Percentiles rank a stretch among this genome's conserved stretches.
These are phyloP conservation scores for Guadua angustifolia DNA, from an alignment of 176 grass and related monocot genomes.

Conservation along the genomic window DNA sequence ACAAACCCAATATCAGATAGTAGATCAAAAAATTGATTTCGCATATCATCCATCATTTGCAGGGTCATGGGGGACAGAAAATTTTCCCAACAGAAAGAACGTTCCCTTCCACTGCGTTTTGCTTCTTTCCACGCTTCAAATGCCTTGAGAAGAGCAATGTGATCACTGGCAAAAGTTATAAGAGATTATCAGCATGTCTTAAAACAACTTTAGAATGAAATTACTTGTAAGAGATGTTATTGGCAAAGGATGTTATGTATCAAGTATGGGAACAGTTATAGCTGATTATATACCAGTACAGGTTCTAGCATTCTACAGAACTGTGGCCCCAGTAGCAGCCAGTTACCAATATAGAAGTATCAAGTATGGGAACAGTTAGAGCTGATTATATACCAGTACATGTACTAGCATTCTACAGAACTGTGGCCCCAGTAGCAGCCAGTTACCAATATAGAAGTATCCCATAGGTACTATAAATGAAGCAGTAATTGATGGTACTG, in stretches of 20 bases:
- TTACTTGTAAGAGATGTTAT: slow-evolving; percentile 6
- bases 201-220: not conserved
- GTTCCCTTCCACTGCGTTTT: slow-evolving; percentile 72
- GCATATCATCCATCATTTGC: slow-evolving; percentile 97
- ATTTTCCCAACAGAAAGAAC: slow-evolving; percentile 92
- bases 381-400: not conserved
- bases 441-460: not conserved
- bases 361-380: not conserved
- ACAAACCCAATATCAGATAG: slow-evolving; percentile 95
- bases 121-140: slow-evolving; percentile 91
- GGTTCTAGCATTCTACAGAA: slow-evolving; percentile 21
- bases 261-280: not conserved
- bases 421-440: not conserved
- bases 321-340: not conserved
- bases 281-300: not conserved
- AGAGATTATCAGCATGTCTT: slow-evolving; percentile 38
- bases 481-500: not conserved
- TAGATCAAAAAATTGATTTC: slow-evolving; percentile 88
- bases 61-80: slow-evolving; percentile 81
- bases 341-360: not conserved
- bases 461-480: not conserved
- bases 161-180: slow-evolving; percentile 65
- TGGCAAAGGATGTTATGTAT: slow-evolving; percentile 18
- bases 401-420: slow-evolving; percentile 17
- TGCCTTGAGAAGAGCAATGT: slow-evolving; percentile 85